Evolutionary conservation across 2,329 filamentous ascomycete genomes (phyloP).

Genomic region (Fusarium sarcochroum): DNA sequence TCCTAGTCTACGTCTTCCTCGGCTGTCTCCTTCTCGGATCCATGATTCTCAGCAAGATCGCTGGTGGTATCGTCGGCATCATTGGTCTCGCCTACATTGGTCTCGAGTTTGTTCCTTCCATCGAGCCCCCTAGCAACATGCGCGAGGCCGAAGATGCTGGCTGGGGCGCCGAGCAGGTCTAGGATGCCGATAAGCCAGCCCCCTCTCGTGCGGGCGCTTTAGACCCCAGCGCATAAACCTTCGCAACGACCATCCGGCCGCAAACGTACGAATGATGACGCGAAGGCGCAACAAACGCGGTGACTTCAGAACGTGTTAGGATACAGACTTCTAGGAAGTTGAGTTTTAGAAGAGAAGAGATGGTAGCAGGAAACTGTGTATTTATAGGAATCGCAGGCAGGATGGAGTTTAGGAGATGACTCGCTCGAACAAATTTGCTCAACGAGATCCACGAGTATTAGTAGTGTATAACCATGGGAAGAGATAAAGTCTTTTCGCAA

Average conservation of each 20-base stretch:
- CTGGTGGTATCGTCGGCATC: constrained; percentile 82
- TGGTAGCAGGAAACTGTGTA: constrained; percentile 24
- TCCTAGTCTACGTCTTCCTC: constrained; percentile 93
- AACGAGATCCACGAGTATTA: constrained; percentile 26
- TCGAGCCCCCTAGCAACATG: constrained; percentile 87
- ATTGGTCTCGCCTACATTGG: constrained; percentile 83
- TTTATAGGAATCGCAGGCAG: constrained; percentile 28
- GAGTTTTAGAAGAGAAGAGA: constrained; percentile 33
- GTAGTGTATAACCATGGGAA: constrained; percentile 26
- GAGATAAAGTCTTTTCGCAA: constrained; percentile 34
- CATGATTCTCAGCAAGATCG: constrained; percentile 76
- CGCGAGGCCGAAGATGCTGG: constrained; percentile 78
- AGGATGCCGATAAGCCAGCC: constrained; percentile 48
- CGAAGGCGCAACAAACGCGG: constrained; percentile 32
- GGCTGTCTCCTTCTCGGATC: constrained; percentile 85
- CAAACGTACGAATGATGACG: constrained; percentile 14
- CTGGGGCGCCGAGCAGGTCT: constrained; percentile 85
- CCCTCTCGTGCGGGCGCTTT: constrained; percentile 3
- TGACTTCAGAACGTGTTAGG: constrained; percentile 21
- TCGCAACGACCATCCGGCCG: constrained; percentile 16
- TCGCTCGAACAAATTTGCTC: constrained; percentile 16
- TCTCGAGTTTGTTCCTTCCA: constrained; percentile 82
- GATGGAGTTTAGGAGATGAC: constrained; percentile 31
- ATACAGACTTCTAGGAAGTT: constrained; percentile 3
- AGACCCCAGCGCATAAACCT: constrained; percentile 22